phyloP scores from a whole-genome alignment of 1,139 yeast genomes.

The Kurtzmaniella natalensis region DNA sequence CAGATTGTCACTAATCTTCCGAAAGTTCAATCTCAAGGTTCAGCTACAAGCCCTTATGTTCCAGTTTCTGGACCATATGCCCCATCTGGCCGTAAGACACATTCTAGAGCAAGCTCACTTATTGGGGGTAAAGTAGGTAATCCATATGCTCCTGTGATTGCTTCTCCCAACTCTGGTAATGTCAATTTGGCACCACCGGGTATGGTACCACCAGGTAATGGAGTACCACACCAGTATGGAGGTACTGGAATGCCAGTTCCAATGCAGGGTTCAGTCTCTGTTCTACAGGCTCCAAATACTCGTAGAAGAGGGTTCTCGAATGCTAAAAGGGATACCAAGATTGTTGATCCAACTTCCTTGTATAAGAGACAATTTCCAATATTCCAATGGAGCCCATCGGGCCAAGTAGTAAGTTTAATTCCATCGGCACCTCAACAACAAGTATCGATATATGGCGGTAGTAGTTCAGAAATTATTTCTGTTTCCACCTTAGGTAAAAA shows the following conservation, averaged over 20 bases:
- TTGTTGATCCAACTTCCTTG: conserved; percentile 32
- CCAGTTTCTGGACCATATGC: conserved; percentile 48
- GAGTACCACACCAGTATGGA: conserved; percentile 5
- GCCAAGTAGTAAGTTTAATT: conserved; percentile 25
- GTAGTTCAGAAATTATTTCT: background rate
- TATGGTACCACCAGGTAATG: conserved; percentile 4
- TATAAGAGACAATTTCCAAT: conserved; percentile 69
- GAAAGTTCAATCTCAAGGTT: conserved; percentile 14
- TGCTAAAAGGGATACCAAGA: conserved; percentile 23
- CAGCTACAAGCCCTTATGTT: conserved; percentile 38
- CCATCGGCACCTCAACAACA: conserved; percentile 15
- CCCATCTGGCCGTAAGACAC: conserved; percentile 33
- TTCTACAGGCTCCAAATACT: background rate
- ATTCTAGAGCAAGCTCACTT: conserved; percentile 41
- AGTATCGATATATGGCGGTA: conserved; percentile 3
- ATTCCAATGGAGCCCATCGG: conserved; percentile 61
- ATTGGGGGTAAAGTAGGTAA: conserved; percentile 41
- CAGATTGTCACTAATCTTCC: conserved; percentile 19
- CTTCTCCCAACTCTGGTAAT: conserved; percentile 4
- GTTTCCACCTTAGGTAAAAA: conserved; percentile 1
- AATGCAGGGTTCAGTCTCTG: conserved; percentile 6
- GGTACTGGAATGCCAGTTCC: conserved; percentile 6
- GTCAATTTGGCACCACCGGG: conserved; percentile 2
- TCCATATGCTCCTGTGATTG: conserved; percentile 39
- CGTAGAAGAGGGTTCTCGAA: conserved; percentile 23